Evolutionary conservation across 1,284 basidiomycete species (phyloP), one percentile per base, ranked within the genome.

Genomic region (Amylostereum chailletii): DNA sequence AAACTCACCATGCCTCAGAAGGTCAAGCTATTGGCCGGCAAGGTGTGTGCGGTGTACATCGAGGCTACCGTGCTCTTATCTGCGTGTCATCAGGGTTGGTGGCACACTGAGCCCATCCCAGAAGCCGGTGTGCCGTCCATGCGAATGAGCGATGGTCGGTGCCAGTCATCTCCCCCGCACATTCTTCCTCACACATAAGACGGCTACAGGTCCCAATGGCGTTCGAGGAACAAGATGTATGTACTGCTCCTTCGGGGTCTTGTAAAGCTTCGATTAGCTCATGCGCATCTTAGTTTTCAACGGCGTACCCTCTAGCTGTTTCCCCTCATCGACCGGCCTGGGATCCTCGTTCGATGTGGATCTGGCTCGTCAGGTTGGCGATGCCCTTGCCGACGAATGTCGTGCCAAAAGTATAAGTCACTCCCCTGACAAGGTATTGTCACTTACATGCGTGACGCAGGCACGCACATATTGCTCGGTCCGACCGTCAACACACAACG

Each of bases 401-500:
- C 63, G 66, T 31, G 70, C 72, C 43, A 76, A 75, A 62, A 63
- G 71, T 65, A 58, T 54, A 52, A 53, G 41, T 6, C 51, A 11
- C 42, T 34, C 3, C 40, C 19, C 19, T 19, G 19, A 19, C 45
- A 31, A n/a, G 11, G 7, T 10, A 7, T 31, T 34, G 37, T 37
- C 26, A 10, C 5, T 10, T 33, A 4, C 6, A 37, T n/a, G 36
- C 9, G 8, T 10, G 39, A 27, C n/a, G 10, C n/a, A 53, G 65
- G 33, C 26, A 36, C 47, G 2, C 71, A 73, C 55, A 64, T 76
- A 40, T 62, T 78, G 1, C 67, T 79, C 10, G 78, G 67, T 3
- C 76, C 77, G 1, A 79, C 76, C 2, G 68, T 74, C 47, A 81
- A 81, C 56, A 79, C 72, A 3, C 76, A 77, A 50, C 67, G 76